These are phyloP conservation scores for Blastocladiella emersonii DNA, from an alignment of 371 early-diverging fungal species.

Conservation along the genomic window DNA sequence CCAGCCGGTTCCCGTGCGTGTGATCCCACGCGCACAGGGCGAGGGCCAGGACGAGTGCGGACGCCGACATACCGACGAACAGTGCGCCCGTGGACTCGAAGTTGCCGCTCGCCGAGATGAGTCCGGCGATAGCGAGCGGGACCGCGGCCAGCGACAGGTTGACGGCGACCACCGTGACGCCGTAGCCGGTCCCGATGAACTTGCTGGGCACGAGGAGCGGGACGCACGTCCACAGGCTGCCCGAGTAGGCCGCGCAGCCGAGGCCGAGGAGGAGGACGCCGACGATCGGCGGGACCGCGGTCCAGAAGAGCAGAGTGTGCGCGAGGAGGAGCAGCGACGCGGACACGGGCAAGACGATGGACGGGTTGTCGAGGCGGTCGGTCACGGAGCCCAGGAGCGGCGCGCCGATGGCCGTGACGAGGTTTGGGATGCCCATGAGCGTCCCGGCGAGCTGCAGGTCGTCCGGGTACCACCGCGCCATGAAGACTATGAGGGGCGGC, in stretches of 20 bases:
- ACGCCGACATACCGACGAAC: no score
- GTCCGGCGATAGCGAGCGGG: neutral
- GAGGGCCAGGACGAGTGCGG: no score
- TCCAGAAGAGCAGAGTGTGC: slow-evolving; percentile 28
- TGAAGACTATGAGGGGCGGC: slow-evolving; percentile 16
- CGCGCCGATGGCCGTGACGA: slow-evolving; percentile 37
- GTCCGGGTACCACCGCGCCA: slow-evolving; percentile 29
- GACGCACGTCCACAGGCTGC: slow-evolving; percentile 43
- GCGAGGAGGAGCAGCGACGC: slow-evolving; percentile 23
- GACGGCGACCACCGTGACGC: neutral
- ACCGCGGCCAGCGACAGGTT: neutral
- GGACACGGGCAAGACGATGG: slow-evolving; percentile 28
- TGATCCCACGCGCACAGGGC: no score
- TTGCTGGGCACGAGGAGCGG: slow-evolving; percentile 33
- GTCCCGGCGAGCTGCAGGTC: slow-evolving; percentile 33
- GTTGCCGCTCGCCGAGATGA: no score
- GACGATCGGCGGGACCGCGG: slow-evolving; percentile 20
- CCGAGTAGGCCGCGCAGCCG: slow-evolving; percentile 31
- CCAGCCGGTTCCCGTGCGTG: no score
- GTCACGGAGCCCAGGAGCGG: slow-evolving; percentile 37
- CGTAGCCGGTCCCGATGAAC: slow-evolving; percentile 7
- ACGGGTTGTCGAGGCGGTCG: slow-evolving; percentile 32
- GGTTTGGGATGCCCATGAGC: slow-evolving; percentile 36
- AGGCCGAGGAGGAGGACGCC: slow-evolving; percentile 35
- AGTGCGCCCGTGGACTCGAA: no score